Conservation (phyloP, 2,329 filamentous ascomycete species). For the Colletotrichum godetiae region DNA sequence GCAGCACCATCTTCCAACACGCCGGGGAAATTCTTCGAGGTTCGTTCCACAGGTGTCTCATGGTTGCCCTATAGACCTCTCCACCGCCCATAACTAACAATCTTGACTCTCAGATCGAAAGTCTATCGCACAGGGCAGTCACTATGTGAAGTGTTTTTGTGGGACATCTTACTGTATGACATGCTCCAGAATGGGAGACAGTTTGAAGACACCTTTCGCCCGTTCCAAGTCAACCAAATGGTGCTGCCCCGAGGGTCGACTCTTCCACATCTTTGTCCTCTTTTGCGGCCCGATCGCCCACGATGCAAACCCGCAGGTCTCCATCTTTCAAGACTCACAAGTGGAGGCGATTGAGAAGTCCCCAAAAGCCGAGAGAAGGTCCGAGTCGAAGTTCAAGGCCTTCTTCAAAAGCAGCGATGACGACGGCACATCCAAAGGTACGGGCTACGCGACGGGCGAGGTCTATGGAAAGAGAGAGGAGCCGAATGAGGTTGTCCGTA, state of each 20-base stretch:
- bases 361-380: not conserved
- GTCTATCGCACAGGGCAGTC: not conserved
- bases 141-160: not conserved
- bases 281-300: conserved; percentile 12
- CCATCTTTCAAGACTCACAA: conserved; percentile 1
- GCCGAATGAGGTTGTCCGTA: not conserved
- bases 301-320: not conserved
- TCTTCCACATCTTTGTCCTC: conserved; percentile 16
- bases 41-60: too few relatives aligned
- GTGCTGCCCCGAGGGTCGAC: conserved; percentile 47
- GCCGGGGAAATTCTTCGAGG: not conserved
- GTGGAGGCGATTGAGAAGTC: not conserved
- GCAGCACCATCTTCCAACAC: not conserved
- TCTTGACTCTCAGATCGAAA: not conserved
- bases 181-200: not conserved
- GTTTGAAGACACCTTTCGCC: not conserved
- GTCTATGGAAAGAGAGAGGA: not conserved
- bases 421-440: not conserved
- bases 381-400: not conserved
- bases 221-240: not conserved
- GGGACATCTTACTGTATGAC: not conserved
- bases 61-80: too few relatives aligned
- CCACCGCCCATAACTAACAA: too few relatives aligned
- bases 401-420: not conserved
- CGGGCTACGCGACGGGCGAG: not conserved